phyloP scores from a whole-genome alignment of 176 grass and related monocot species.

The Hordeum marinum region DNA sequence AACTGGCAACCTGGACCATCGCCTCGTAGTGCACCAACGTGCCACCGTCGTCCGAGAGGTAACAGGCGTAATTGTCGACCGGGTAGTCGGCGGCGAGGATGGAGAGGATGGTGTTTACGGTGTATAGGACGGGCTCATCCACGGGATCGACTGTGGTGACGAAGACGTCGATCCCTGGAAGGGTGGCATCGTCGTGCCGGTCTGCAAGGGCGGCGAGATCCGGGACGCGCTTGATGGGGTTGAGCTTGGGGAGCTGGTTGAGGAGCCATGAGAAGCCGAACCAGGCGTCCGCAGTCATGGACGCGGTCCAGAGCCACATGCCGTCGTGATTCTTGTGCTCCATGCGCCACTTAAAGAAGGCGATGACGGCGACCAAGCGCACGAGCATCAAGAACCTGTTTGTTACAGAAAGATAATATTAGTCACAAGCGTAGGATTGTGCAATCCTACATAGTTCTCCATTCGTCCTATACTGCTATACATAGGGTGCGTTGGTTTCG shows the following conservation, averaged over 20 bases:
- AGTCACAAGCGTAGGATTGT: too few species aligned
- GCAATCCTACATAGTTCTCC: too few species aligned
- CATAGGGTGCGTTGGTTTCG: too few species aligned
- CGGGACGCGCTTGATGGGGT: slow-evolving; percentile 24
- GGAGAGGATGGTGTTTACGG: not conserved
- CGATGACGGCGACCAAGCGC: slow-evolving; percentile 11
- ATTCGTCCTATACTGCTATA: too few species aligned
- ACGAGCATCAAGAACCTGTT: slow-evolving; percentile 26
- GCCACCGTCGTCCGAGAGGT: slow-evolving; percentile 40
- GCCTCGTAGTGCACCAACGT: slow-evolving; percentile 31
- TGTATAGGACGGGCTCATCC: slow-evolving; percentile 34
- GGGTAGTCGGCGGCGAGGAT: slow-evolving; percentile 49
- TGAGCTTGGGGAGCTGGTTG: slow-evolving; percentile 36
- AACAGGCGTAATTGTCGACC: slow-evolving; percentile 21
- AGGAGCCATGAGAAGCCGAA: slow-evolving; percentile 39
- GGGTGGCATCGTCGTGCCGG: not conserved
- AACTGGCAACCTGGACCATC: slow-evolving; percentile 19
- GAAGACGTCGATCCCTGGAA: slow-evolving; percentile 26
- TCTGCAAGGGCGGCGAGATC: slow-evolving; percentile 24
- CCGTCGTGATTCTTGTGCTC: slow-evolving; percentile 4
- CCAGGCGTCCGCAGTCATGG: slow-evolving; percentile 28
- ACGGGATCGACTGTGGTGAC: slow-evolving; percentile 37
- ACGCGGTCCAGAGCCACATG: slow-evolving; percentile 26
- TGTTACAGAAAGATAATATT: too few species aligned
- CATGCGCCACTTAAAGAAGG: slow-evolving; percentile 28